Evolutionary conservation across 176 grass and related monocot species (phyloP), one percentile per base, ranked within the genome.

Genomic region (Carex parvula): DNA sequence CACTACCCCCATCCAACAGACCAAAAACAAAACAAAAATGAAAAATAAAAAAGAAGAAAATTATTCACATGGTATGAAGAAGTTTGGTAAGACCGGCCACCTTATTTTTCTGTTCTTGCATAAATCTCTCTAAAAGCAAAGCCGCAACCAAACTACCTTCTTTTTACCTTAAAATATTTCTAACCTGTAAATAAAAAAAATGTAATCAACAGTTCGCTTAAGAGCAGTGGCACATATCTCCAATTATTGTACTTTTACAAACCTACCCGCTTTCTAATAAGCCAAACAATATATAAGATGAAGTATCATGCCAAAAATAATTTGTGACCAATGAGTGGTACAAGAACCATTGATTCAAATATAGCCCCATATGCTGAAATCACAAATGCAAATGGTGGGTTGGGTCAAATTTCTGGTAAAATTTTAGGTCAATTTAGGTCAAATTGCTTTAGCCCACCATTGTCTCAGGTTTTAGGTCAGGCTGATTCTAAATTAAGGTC

Each of bases 31-130:
- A 53, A 18, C 8, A 12, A 35, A 53, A 48, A 52, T 50, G 8
- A 64, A 67, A 13, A 64, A 50, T 65, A 30, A 54, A 53, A 53
- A 32, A 32, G 21, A 81, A 52, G 12, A 65, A 48, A 68, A 68
- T 83, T 83, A 83, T 83, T 53, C 81, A 83, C 81, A 83, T 83
- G 81, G 81, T 83, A 83, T 14, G 13, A 68, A 64, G 57, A 81
- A 64, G 37, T 83, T 83, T 10, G 39, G 80, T 67, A 52, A 65
- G 46, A 69, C 22, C 17, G 6, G 78, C 57, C 79, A 64, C 58
- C 33, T 52, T 50, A 6, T 10, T 69, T 81, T 83, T 33, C 60
- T n/a, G n/a, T n/a, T 17, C 29, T 42, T 55, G 39, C 35, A 65
- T 83, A 29, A 68, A 35, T 48, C 46, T 83, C 81, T 83, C 81